These are phyloP conservation scores for Iris pallida DNA, from an alignment of 116 monocot genomes.

Conservation along the genomic window DNA sequence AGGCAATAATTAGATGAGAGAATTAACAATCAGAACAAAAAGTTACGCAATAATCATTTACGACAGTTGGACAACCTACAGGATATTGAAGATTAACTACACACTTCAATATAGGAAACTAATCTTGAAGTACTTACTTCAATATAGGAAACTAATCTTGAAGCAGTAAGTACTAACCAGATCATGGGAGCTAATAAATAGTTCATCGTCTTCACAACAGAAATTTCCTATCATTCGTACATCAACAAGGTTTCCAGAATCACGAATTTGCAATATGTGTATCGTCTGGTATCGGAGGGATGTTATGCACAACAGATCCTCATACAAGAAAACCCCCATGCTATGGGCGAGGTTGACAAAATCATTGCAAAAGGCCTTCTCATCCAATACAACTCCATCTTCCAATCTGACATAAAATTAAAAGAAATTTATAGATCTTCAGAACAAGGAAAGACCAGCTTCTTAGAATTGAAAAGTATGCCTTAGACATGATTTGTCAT, in stretches of 20 bases:
- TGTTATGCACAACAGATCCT: slow-evolving; percentile 81
- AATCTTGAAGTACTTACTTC: neutral
- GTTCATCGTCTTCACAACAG: slow-evolving; percentile 93
- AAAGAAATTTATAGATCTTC: slow-evolving; percentile 9
- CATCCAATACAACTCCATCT: slow-evolving; percentile 87
- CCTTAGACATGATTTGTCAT: too few species aligned
- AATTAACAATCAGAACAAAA: too few species aligned
- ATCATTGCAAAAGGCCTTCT: slow-evolving; percentile 85
- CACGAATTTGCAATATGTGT: slow-evolving; percentile 89
- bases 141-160: neutral
- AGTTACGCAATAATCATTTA: neutral
- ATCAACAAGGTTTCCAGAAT: slow-evolving; percentile 86
- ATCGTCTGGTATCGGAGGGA: slow-evolving; percentile 88
- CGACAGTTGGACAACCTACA: neutral
- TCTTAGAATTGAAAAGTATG: too few species aligned
- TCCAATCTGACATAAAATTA: slow-evolving; percentile 51
- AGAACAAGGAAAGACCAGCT: neutral
- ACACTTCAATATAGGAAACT: neutral
- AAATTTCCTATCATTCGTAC: slow-evolving; percentile 72
- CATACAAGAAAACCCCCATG: slow-evolving; percentile 90
- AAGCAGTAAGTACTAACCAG: slow-evolving; percentile 31
- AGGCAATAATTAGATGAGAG: too few species aligned
- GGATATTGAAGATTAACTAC: neutral
- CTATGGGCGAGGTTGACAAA: slow-evolving; percentile 71
- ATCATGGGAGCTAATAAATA: slow-evolving; percentile 80